Evolutionary conservation across 2,329 filamentous ascomycete species (phyloP).

Genomic region (Xylariomycetidae sp.): DNA sequence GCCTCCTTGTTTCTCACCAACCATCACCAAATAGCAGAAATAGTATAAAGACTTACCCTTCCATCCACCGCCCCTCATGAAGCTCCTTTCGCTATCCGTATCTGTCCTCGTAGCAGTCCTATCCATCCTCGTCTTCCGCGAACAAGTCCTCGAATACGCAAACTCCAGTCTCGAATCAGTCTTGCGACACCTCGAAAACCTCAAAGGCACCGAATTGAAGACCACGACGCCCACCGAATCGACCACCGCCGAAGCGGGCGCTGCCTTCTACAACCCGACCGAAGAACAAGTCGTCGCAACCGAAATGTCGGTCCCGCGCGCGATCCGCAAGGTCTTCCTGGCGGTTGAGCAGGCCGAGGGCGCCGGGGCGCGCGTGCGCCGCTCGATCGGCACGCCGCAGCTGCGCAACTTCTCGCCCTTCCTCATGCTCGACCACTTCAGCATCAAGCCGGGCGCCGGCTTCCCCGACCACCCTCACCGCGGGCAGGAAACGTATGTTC

Average conservation of each 20-base stretch:
- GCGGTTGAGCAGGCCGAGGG: constrained; percentile 85
- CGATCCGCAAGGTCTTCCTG: constrained; percentile 76
- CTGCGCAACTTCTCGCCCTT: constrained; percentile 87
- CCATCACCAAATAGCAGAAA: constrained; percentile 4
- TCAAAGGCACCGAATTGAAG: constrained; percentile 5
- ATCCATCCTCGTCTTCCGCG: constrained; percentile 29
- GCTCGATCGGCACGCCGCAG: constrained; percentile 78
- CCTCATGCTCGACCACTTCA: constrained; percentile 94
- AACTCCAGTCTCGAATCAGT: constrained; percentile 17
- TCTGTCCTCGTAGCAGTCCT: constrained; percentile 33
- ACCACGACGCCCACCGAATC: constrained; percentile 7
- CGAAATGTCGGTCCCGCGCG: constrained; percentile 63
- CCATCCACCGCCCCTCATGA: constrained; percentile 29
- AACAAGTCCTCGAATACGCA: constrained; percentile 24
- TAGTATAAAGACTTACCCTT: constrained; percentile 1
- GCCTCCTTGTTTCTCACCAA: constrained; percentile 4
- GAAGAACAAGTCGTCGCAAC: constrained; percentile 29
- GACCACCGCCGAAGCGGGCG: constrained; percentile 10
- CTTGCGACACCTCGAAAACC: constrained; percentile 13
- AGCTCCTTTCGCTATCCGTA: constrained; percentile 30
- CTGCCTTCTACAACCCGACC: constrained; percentile 22
- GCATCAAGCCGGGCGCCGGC: constrained; percentile 69
- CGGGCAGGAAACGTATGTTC: constrained; percentile 61
- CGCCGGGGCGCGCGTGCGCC: constrained; percentile 77
- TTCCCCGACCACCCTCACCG: constrained; percentile 85